Base-by-base conservation (phyloP, 2,329 filamentous ascomycete species). In the Colletotrichum ledebouriae region DNA sequence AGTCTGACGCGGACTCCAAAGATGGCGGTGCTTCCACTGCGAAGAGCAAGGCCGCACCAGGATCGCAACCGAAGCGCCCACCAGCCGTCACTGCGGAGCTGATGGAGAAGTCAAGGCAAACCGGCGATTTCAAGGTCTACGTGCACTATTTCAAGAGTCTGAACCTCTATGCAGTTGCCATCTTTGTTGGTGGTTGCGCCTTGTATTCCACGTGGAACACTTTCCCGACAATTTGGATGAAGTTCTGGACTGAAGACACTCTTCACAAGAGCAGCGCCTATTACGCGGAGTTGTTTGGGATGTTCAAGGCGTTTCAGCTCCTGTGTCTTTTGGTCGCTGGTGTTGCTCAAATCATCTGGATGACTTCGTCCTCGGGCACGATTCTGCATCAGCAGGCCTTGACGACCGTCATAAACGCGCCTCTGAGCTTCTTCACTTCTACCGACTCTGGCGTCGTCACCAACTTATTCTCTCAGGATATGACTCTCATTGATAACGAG, bases 401-500 rank as follows among this genome's bases (percentile, higher is more conserved):
- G 11, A 13, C 20, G 1, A 73, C 75, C 0, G 59, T 76, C 4
- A 62, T 75, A 10, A 71, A 72, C 20, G 80, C 79, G 0, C 78
- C 79, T 1, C 62, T 81, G n/a, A 71, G 70, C 2, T 80, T 82
- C 67, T 79, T 81, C 59, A 77, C 77, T 0, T 72, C 60, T 1
- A 80, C 77, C 0, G 79, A 82, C 59, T 72, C 73, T 2, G 80
- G 80, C 6, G 72, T 75, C 17, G 75, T 78, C 29, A 76, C 77
- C 9, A 81, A 80, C 29, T 73, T 79, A 17, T 82, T 82, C 67
- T 79, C 77, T 11, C 79, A 81, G 46, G 80, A 82, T 37, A 73
- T 80, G 66, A 74, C 73, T 0, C 72, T 81, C 0, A 73, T 80
- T 22, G 78, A 81, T 37, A 74, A 72, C 2, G 75, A 79, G 58